Evolutionary conservation across 2,329 filamentous ascomycete species (phyloP), one percentile per base, ranked within the genome.

Genomic region (Ophiosphaerella korrae): DNA sequence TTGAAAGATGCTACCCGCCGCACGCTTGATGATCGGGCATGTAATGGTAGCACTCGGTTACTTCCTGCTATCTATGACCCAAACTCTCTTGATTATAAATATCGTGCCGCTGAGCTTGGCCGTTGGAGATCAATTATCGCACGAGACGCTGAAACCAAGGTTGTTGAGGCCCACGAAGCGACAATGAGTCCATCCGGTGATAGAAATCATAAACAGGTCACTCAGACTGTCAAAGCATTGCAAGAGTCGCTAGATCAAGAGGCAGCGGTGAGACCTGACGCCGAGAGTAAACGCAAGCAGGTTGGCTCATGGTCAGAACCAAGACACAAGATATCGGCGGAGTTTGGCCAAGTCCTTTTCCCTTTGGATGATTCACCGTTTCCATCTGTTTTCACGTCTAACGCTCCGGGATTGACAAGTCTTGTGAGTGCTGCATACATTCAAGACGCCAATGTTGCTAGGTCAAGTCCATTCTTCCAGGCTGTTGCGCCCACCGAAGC

Each of bases 301-400:
- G 35, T 50, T 1, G 50, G 46, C 18, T 49, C 53, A 14, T 69
- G 66, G 66, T 24, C 40, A 7, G 47, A 57, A 13, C 55, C 67
- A 16, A 43, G 53, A 23, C 48, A 48, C 16, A 57, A 51, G 23
- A 31, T 68, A 11, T 48, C 41, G 7, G 66, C 63, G 11, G 34
- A 59, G 18, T 63, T 67, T 29, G 67, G 67, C n/a, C 64, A 67
- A 39, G 53, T 47, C 1, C 53, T 70, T 11, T 65, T 65, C 26
- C 57, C 63, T 32, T 36, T 63, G 2, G 47, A 55, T 14, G 8
- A 55, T 18, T n/a, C n/a, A 3, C 31, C 37, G 21, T 41, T 41
- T 9, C 49, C 42, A 16, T 42, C 57, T 8, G 37, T 55, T 5
- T 69, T 68, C 33, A 48, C 59, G 14, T 44, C 52, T 24, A 51